Conservation (phyloP, 257 asterid genomes). For the Solanum commersonii region DNA sequence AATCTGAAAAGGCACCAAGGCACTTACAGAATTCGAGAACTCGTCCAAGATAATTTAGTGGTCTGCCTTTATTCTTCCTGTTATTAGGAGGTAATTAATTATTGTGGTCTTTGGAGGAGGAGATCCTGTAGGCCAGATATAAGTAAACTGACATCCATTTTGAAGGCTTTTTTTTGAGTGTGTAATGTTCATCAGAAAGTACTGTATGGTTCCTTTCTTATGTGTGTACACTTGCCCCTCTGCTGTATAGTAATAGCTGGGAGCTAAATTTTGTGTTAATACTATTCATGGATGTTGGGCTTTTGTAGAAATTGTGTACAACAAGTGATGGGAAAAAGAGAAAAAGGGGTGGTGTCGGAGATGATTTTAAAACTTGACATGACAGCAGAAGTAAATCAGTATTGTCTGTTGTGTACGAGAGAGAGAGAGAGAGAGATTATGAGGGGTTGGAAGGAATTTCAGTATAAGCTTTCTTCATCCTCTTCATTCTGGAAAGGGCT, state of each 20-base stretch:
- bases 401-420: neutral
- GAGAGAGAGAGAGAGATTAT: neutral
- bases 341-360: neutral
- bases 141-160: neutral
- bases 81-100: neutral
- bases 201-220: neutral
- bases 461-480: neutral
- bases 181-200: neutral
- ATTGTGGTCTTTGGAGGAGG: neutral
- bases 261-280: neutral
- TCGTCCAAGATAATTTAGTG: neutral
- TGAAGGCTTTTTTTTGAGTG: neutral
- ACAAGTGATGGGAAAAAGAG: neutral
- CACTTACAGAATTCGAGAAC: neutral
- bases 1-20: neutral
- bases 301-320: neutral
- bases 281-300: neutral
- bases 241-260: neutral
- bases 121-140: neutral
- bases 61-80: neutral
- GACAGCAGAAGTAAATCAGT: neutral
- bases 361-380: neutral
- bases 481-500: neutral
- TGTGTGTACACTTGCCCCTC: neutral
- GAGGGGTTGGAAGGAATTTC: neutral